Percentiles rank a stretch among this genome's conserved stretches.
phyloP scores from a whole-genome alignment of 1,139 yeast species.

The Magnusiomyces starmeri region DNA sequence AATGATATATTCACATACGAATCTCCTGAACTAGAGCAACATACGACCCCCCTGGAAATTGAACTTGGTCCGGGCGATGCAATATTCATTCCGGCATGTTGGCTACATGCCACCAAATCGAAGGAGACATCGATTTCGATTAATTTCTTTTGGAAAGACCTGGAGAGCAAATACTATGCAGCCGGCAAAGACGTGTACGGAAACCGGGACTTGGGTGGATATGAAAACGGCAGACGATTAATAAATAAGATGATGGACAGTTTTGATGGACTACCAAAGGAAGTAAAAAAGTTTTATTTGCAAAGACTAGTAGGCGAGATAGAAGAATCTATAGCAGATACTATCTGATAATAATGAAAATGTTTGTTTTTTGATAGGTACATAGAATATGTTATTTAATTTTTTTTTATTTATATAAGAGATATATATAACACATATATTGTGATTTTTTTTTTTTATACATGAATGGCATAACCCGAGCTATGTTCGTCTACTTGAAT shows the following conservation, averaged over 20 bases:
- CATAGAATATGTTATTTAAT: constrained; percentile 4
- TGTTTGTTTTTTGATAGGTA: too few species aligned
- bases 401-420: neutral
- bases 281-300: constrained; percentile 27
- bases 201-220: constrained; percentile 32
- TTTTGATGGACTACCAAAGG: constrained; percentile 26
- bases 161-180: constrained; percentile 26
- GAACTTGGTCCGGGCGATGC: constrained; percentile 36
- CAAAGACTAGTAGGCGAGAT: constrained; percentile 28
- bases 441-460: too few species aligned
- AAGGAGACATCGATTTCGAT: constrained; percentile 31
- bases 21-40: constrained; percentile 17
- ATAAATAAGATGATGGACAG: constrained; percentile 22
- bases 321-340: constrained; percentile 13
- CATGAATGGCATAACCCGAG: too few species aligned
- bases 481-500: too few species aligned
- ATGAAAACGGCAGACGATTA: constrained; percentile 30
- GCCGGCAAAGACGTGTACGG: constrained; percentile 35
- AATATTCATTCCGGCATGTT: constrained; percentile 34
- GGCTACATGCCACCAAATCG: constrained; percentile 37
- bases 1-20: constrained; percentile 29
- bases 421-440: too few species aligned
- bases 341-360: too few species aligned
- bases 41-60: constrained; percentile 29
- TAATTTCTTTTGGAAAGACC: constrained; percentile 35